Conservation (phyloP, 1,284 basidiomycete genomes). For the Cutaneotrichosporon arboriforme region DNA sequence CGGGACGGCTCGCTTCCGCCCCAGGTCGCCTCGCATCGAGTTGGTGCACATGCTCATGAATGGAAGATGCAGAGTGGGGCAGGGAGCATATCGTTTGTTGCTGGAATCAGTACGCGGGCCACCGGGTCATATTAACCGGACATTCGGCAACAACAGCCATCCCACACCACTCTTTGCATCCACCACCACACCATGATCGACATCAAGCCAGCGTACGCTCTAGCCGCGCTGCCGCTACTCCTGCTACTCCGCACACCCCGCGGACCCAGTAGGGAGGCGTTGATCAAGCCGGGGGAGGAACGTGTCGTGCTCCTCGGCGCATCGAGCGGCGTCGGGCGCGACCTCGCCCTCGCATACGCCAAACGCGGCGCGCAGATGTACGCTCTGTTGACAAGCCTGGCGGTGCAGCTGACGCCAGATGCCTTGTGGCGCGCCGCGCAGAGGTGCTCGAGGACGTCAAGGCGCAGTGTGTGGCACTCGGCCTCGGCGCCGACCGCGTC, state of each 20-base stretch:
- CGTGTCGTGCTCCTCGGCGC: slow-evolving; percentile 75
- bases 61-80: no score
- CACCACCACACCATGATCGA: background rate
- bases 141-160: no score
- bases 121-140: no score
- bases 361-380: slow-evolving; percentile 63
- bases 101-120: no score
- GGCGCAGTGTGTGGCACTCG: slow-evolving; percentile 54
- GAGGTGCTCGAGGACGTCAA: slow-evolving; percentile 58
- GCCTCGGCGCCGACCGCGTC: slow-evolving; percentile 39
- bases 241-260: slow-evolving; percentile 21
- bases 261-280: slow-evolving; percentile 31
- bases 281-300: slow-evolving; percentile 52
- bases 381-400: slow-evolving; percentile 8
- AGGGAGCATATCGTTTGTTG: no score
- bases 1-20: no score
- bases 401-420: slow-evolving; percentile 39
- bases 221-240: slow-evolving; percentile 48
- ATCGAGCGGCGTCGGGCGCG: slow-evolving; percentile 73
- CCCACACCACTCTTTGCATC: no score
- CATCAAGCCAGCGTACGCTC: slow-evolving; percentile 22
- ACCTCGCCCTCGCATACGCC: slow-evolving; percentile 68
- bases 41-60: no score
- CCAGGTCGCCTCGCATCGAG: no score
- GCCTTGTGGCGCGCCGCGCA: slow-evolving; percentile 66